phyloP scores from a whole-genome alignment of 345 rosid genomes.

The Cardamine resedifolia region DNA sequence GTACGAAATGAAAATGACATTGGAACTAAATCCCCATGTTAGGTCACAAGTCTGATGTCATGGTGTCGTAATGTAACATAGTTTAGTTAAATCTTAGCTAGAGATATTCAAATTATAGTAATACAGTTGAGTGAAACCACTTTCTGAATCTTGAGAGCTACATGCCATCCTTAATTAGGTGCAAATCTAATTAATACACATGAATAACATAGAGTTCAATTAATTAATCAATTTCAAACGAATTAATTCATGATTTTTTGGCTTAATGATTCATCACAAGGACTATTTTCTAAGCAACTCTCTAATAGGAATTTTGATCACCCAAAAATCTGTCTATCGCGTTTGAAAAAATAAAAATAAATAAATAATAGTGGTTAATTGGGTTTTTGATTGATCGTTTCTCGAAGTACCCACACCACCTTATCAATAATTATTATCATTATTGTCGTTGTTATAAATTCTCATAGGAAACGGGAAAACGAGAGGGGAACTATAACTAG shows the following conservation, averaged over 20 bases:
- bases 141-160: conserved; percentile 25
- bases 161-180: conserved; percentile 28
- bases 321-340: neutral
- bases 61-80: conserved; percentile 32
- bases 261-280: conserved; percentile 2
- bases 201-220: conserved; percentile 10
- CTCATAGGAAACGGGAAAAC: conserved; percentile 35
- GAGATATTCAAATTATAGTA: conserved; percentile 19
- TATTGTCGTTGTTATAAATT: conserved; percentile 11
- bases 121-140: conserved; percentile 18
- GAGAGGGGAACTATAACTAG: conserved; percentile 37
- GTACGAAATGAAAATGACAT: conserved; percentile 34
- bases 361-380: neutral
- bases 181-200: conserved; percentile 13
- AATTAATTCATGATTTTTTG: neutral
- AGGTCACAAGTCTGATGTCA: conserved; percentile 38
- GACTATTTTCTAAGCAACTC: neutral
- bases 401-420: conserved; percentile 31
- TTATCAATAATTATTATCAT: conserved; percentile 28
- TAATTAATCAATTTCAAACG: neutral
- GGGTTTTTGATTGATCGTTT: conserved; percentile 31
- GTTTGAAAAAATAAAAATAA: neutral
- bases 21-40: conserved; percentile 33
- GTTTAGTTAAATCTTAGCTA: conserved; percentile 18
- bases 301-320: neutral